These are phyloP conservation scores for Pholiota microspora DNA, from an alignment of 768 basidiomycete genomes.

Conservation along the genomic window DNA sequence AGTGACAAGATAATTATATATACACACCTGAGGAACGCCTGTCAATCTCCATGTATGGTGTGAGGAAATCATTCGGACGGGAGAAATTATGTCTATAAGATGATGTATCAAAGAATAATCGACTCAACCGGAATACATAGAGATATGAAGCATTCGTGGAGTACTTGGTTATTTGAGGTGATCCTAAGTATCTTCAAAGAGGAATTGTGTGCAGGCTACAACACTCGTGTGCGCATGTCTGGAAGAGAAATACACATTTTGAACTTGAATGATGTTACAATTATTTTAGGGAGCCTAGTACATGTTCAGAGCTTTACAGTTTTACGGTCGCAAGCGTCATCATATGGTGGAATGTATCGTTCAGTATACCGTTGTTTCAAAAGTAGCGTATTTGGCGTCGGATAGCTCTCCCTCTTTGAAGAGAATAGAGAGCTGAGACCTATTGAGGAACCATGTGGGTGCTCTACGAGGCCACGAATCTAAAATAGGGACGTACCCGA, in stretches of 20 bases:
- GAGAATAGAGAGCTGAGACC: not conserved
- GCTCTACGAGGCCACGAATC: no score
- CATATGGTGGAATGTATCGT: not conserved
- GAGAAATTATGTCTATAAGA: not conserved
- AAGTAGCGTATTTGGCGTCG: constrained; percentile 5
- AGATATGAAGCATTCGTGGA: no score
- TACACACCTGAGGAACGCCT: not conserved
- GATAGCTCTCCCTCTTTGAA: not conserved
- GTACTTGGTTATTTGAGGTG: no score
- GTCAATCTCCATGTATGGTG: not conserved
- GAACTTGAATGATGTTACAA: not conserved
- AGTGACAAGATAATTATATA: not conserved
- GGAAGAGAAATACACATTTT: not conserved
- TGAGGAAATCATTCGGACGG: not conserved
- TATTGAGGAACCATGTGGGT: not conserved
- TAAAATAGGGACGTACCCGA: not conserved
- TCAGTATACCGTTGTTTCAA: not conserved
- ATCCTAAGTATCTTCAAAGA: no score
- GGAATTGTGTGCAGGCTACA: no score
- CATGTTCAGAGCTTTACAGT: not conserved
- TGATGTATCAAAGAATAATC: not conserved
- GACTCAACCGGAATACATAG: not conserved
- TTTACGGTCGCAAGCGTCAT: not conserved
- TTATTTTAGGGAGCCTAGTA: not conserved
- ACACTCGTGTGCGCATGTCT: no score